phyloP scores from a whole-genome alignment of 2,329 filamentous ascomycete genomes.

The Monosporascus sp. region DNA sequence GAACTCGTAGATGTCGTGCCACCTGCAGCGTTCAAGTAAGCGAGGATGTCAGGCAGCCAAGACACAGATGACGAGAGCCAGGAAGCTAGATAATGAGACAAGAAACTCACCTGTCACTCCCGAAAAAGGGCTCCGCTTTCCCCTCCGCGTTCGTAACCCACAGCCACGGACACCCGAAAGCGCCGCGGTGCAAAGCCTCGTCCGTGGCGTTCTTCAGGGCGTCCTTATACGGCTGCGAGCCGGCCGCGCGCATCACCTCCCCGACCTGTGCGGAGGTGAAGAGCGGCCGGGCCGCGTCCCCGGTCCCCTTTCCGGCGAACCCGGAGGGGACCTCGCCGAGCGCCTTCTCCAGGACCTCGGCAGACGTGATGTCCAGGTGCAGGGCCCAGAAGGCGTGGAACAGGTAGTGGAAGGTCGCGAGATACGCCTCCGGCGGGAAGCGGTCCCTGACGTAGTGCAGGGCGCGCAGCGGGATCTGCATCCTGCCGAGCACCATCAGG shows the following conservation, averaged over 20 bases:
- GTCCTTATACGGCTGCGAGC: conserved; percentile 38
- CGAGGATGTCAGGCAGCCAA: not conserved
- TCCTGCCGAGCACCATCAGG: conserved; percentile 38
- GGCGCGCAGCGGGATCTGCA: conserved; percentile 55
- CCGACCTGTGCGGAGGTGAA: conserved; percentile 49
- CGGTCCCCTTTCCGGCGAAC: conserved; percentile 4
- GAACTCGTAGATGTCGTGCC: conserved; percentile 63
- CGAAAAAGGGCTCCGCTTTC: conserved; percentile 65
- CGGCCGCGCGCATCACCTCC: conserved; percentile 48
- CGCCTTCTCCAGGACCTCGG: conserved; percentile 8
- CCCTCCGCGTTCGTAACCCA: conserved; percentile 57
- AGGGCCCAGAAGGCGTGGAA: conserved; percentile 55
- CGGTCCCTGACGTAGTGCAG: conserved; percentile 61
- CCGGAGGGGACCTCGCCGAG: conserved; percentile 8
- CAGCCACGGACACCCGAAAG: conserved; percentile 74
- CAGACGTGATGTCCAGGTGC: conserved; percentile 14
- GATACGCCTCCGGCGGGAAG: conserved; percentile 43
- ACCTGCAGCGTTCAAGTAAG: conserved; percentile 34
- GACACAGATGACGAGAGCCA: not conserved
- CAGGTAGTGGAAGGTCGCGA: conserved; percentile 47
- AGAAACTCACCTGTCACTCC: conserved; percentile 57
- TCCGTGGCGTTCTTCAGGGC: conserved; percentile 52
- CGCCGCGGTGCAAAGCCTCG: conserved; percentile 57
- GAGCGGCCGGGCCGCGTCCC: conserved; percentile 21
- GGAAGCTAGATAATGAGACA: not conserved